These are phyloP conservation scores for Melanogaster broomeanus DNA, from an alignment of 768 basidiomycete genomes.

Conservation along the genomic window DNA sequence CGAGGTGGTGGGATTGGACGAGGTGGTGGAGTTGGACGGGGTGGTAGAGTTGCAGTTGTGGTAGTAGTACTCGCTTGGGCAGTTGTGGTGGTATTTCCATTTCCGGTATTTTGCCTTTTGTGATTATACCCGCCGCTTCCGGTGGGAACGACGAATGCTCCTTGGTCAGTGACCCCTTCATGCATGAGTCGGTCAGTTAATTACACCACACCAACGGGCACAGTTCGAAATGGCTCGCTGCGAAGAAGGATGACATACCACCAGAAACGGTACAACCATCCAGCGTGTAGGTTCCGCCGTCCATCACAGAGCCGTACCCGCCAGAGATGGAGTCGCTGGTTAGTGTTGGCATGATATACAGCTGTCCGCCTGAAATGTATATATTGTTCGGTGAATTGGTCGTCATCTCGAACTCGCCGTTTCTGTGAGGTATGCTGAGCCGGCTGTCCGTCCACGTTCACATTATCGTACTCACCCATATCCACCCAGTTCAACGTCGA, in stretches of 20 bases:
- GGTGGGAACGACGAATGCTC: constrained; percentile 21
- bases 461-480: constrained; percentile 38
- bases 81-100: constrained; percentile 21
- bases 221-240: neutral
- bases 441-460: neutral
- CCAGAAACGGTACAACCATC: constrained; percentile 33
- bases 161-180: constrained; percentile 16
- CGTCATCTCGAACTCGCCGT: constrained; percentile 61
- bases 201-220: neutral
- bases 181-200: neutral
- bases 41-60: constrained; percentile 14
- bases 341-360: constrained; percentile 63
- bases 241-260: neutral
- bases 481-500: constrained; percentile 55
- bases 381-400: constrained; percentile 41
- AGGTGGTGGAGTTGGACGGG: constrained; percentile 19
- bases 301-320: constrained; percentile 37
- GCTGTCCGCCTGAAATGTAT: constrained; percentile 48
- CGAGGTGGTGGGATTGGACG: constrained; percentile 18
- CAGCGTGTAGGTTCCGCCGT: constrained; percentile 41
- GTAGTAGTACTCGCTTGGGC: constrained; percentile 4
- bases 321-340: constrained; percentile 48
- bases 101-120: constrained; percentile 28
- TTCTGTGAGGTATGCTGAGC: constrained; percentile 23
- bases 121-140: constrained; percentile 6